Evolutionary conservation across 129 eudicot species (phyloP).

Genomic region (Calendula officinalis): DNA sequence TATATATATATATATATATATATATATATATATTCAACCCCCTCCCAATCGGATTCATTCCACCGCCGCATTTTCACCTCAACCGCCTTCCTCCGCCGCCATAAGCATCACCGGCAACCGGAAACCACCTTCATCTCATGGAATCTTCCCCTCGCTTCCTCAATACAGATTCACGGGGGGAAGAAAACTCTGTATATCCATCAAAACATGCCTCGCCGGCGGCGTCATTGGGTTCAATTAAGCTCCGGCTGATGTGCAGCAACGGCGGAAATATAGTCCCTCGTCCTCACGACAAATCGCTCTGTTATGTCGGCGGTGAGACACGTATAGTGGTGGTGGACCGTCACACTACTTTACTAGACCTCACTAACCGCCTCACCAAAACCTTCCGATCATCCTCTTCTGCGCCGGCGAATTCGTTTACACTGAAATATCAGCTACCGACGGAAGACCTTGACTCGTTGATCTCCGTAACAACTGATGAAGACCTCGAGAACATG

Average conservation of each 20-base stretch:
- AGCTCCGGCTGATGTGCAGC: conserved; percentile 81
- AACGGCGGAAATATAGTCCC: conserved; percentile 87
- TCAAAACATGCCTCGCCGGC: not conserved
- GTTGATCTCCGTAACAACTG: conserved; percentile 60
- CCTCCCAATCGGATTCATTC: no score
- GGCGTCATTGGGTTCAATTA: conserved; percentile 26
- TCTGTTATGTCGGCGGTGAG: conserved; percentile 82
- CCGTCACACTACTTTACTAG: conserved; percentile 45
- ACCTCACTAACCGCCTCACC: conserved; percentile 52
- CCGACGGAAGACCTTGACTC: conserved; percentile 85
- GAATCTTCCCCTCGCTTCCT: no score
- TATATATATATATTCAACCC: no score
- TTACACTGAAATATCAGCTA: conserved; percentile 65
- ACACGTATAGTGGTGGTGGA: conserved; percentile 68
- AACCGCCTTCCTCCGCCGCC: no score
- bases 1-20: not conserved
- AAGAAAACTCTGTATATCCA: no score
- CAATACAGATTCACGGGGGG: no score
- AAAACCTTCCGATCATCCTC: conserved; percentile 34
- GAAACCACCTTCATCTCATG: no score
- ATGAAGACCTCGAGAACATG: conserved; percentile 85
- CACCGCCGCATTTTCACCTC: no score
- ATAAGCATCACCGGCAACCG: no score
- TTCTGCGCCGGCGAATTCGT: conserved; percentile 18
- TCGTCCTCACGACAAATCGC: conserved; percentile 75